Evolutionary conservation across 768 basidiomycete genomes (phyloP), one percentile per base, ranked within the genome.

Genomic region (Boletus sensibilis): DNA sequence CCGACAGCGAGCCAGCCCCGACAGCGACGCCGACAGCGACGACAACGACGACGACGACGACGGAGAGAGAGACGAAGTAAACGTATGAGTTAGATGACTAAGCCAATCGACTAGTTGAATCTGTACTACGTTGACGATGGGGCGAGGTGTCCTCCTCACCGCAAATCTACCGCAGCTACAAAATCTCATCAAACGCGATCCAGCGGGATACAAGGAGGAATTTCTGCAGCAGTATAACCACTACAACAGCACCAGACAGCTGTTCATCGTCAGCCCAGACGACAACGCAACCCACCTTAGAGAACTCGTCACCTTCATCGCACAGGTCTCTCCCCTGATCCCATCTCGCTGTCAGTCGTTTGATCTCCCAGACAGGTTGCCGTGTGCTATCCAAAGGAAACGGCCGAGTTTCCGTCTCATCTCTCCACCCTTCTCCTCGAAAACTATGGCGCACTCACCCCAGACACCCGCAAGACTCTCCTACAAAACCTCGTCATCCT

Each of bases 141-240:
- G 45, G 10, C 61, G 57, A 4, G 62, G 61, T 5, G 34, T 48
- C 23, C 80, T 94, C 53, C 82, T 96, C 62, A 88, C 92, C 33
- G 83, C 90, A 16, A 96, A 96, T 68, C 83, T 98, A 10, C 95
- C 97, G 0, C 93, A 97, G 68, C 81, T 99, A 9, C 96, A 98
- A 72, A 98, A 98, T 70, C 80, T 98, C 51, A 94, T 99, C 72
- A 99, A 99, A 70, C 83, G 97, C 42, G 93, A 97, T 70, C 91
- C 96, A 4, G 72, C 76, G 10, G 87, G 84, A 0, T 98, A 99
- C 78, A 89, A 84, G 69, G 96, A 98, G 58, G 97, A 99, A 64
- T 99, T 98, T 64, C 69, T 94, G 16, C 93, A 93, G 61, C 96
- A 99, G 79, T 97, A 94, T 88, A 92, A 91, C 57, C 92, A 96